Conservation (phyloP, 2,329 filamentous ascomycete species). For the Rhexocercosporidium sp. region DNA sequence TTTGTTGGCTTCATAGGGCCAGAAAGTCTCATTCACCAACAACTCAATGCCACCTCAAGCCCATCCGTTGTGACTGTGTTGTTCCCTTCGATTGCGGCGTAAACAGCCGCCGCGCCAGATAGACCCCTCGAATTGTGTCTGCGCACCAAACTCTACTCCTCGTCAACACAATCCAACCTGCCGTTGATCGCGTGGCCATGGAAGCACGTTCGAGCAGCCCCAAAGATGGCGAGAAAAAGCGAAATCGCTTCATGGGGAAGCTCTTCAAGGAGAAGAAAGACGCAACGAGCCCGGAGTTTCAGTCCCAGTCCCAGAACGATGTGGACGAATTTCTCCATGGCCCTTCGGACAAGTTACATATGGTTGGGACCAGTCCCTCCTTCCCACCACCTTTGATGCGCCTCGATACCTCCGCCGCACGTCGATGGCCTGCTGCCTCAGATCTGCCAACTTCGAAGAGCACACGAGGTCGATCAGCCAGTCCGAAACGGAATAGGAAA, state of each 20-base stretch:
- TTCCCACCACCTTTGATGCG: conserved; percentile 33
- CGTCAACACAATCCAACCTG: neutral
- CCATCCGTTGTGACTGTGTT: conserved; percentile 9
- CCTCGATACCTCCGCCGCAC: conserved; percentile 55
- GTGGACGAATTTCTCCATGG: conserved; percentile 65
- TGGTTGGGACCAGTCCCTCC: conserved; percentile 55
- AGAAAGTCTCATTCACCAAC: conserved; percentile 1
- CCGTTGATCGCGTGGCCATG: conserved; percentile 30
- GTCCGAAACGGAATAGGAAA: conserved; percentile 58
- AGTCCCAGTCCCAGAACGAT: conserved; percentile 46
- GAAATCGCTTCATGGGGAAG: conserved; percentile 60
- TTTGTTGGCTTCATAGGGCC: conserved; percentile 9
- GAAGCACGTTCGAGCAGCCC: conserved; percentile 29
- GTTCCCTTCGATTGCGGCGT: conserved; percentile 3
- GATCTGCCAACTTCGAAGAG: conserved; percentile 43
- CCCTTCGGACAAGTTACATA: conserved; percentile 58
- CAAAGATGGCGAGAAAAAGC: conserved; percentile 39
- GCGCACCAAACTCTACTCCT: neutral
- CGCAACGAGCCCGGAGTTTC: conserved; percentile 28
- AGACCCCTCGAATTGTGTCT: conserved; percentile 11
- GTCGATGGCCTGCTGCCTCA: conserved; percentile 55
- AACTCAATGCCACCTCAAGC: conserved; percentile 5
- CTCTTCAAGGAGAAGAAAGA: conserved; percentile 49
- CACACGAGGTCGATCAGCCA: conserved; percentile 38
- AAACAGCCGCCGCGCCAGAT: neutral